These are phyloP conservation scores for Trichoderma harzianum DNA, from an alignment of 2,329 filamentous ascomycete species.

Conservation along the genomic window DNA sequence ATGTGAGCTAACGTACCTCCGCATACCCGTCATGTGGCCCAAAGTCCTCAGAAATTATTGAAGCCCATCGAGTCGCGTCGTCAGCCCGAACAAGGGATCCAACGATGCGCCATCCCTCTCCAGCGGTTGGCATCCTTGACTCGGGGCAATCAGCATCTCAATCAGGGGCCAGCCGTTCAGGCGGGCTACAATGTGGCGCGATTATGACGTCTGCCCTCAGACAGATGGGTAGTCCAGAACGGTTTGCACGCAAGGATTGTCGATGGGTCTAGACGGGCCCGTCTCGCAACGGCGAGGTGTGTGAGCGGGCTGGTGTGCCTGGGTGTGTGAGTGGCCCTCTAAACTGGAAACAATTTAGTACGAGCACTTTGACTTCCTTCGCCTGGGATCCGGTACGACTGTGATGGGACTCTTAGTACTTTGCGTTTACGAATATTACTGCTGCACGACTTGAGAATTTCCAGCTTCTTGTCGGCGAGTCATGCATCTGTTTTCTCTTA, in stretches of 20 bases:
- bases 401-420: background rate
- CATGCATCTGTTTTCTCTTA: background rate
- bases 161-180: background rate
- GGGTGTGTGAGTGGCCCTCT: background rate
- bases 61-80: background rate
- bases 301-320: background rate
- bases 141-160: background rate
- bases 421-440: background rate
- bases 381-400: background rate
- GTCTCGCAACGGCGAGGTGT: background rate
- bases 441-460: background rate
- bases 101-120: background rate
- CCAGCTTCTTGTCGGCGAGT: background rate
- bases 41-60: background rate
- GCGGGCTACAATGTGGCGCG: constrained; percentile 1
- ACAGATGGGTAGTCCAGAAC: background rate
- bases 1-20: background rate
- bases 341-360: background rate
- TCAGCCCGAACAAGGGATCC: background rate
- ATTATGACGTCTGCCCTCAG: background rate
- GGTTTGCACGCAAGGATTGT: background rate
- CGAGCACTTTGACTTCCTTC: background rate
- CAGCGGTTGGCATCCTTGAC: background rate
- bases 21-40: background rate
- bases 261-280: background rate